Evolutionary conservation across 805 yeast genomes (phyloP), one percentile per base, ranked within the genome.

Genomic region (Lipomyces orientalis): DNA sequence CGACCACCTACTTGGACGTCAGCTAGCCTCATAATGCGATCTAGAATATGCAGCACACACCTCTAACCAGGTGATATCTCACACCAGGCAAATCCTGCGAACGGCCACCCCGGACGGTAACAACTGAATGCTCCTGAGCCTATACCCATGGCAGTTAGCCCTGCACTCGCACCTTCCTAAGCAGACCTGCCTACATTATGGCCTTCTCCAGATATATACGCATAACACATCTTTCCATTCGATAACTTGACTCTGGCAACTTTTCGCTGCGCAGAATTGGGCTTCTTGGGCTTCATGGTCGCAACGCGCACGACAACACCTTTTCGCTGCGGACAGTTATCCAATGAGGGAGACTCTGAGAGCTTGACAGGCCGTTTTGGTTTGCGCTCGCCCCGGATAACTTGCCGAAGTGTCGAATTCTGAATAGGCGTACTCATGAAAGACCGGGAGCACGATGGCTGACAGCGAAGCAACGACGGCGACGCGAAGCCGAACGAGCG

Each of bases 61-160:
- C 99, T 82, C 99, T 87, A 25, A 95, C 90, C 73, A 92, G 83
- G 80, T 91, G 95, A 79, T 95, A 95, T 78, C 92, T 93, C 60
- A 95, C 97, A 85, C 99, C 99, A 33, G 99, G 99, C 75, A 94
- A 83, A 87, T 95, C 99, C 77, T 93, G 97, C 62, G 91, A 91
- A 84, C 98, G 88, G 16, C 99, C 99, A n/a, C 99, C 99, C 80
- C 99, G 87, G 2, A 95, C 97, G 62, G 88, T 86, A 0, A 95
- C 98, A 61, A 95, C 96, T 76, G 96, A 91, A 81, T 95, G 99
- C 79, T 95, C 99, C 82, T 95, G 98, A 29, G 97, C 82, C 68
- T 67, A 39, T 7, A 12, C 14, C 39, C 22, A 16, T 34, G 43
- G 19, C 12, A 14, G 14, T 60, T 39, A 62, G 52, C 58, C 5